These are phyloP conservation scores for Apiospora sp. DNA, from an alignment of 2,329 filamentous ascomycete species.

Conservation along the genomic window DNA sequence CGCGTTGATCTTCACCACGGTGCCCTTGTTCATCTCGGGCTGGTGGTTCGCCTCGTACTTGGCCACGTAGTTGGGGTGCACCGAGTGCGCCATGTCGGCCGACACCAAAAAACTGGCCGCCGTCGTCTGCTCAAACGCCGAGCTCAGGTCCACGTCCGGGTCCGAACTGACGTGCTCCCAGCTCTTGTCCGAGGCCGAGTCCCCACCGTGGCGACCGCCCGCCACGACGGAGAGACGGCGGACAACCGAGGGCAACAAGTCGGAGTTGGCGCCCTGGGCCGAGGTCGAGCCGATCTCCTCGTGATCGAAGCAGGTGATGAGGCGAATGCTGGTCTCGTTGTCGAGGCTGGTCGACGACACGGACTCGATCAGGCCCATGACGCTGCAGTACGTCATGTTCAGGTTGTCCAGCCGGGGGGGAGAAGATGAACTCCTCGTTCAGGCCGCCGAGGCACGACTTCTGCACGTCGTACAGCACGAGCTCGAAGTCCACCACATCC, in stretches of 20 bases:
- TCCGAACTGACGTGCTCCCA: conserved; percentile 66
- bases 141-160: conserved; percentile 69
- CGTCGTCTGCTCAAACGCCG: conserved; percentile 92
- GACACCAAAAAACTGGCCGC: conserved; percentile 92
- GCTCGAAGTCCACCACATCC: conserved; percentile 90
- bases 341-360: conserved; percentile 72
- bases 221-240: conserved; percentile 85
- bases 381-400: conserved; percentile 93
- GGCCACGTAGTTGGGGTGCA: conserved; percentile 91
- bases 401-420: conserved; percentile 97
- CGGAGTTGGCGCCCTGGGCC: conserved; percentile 92
- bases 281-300: conserved; percentile 95
- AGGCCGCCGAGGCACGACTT: conserved; percentile 88
- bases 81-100: conserved; percentile 96
- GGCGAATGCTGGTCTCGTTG: conserved; percentile 80
- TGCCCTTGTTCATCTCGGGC: conserved; percentile 89
- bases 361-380: conserved; percentile 85
- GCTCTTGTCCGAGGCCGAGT: conserved; percentile 67
- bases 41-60: conserved; percentile 94
- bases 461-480: conserved; percentile 97
- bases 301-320: conserved; percentile 96
- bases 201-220: conserved; percentile 53
- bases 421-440: conserved; percentile 94
- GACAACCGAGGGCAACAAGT: conserved; percentile 86
- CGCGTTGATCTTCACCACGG: conserved; percentile 97